Percentiles rank a stretch among this genome's conserved stretches.
Evolutionary conservation across 1,284 basidiomycete species (phyloP).

Genomic region (Rhodotorula sp.): DNA sequence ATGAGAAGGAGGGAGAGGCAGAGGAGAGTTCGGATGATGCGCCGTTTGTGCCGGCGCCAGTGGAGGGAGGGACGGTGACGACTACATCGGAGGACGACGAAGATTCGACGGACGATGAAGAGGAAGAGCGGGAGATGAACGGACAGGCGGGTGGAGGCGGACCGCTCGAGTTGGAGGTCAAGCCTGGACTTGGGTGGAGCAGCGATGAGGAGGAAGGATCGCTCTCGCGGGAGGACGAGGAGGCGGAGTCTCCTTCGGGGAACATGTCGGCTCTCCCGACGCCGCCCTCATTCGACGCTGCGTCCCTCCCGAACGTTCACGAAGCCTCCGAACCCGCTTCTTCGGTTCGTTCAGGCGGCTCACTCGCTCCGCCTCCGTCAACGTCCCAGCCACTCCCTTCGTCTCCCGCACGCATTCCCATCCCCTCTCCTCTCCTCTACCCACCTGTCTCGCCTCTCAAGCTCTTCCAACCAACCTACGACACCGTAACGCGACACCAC

Average conservation of each 20-base stretch:
- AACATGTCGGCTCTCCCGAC: not conserved
- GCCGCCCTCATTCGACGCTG: not conserved
- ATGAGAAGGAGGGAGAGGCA: not conserved
- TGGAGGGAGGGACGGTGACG: constrained; percentile 3
- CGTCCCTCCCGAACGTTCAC: not conserved
- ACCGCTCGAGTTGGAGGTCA: too few relatives aligned
- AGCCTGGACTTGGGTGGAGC: constrained; percentile 12
- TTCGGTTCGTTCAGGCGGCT: not conserved
- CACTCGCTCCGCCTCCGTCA: not conserved
- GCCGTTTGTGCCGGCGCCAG: constrained; percentile 13
- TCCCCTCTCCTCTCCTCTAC: not conserved
- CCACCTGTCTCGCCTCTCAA: constrained; percentile 54
- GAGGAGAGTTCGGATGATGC: constrained; percentile 2
- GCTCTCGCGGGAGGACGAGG: not conserved
- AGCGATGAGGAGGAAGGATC: constrained; percentile 6
- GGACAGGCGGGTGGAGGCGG: not conserved
- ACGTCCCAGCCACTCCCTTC: not conserved
- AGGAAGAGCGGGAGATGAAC: not conserved
- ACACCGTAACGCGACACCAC: constrained; percentile 88
- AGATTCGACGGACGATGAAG: not conserved
- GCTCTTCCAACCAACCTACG: constrained; percentile 86
- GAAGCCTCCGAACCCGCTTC: not conserved
- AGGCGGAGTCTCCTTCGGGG: not conserved
- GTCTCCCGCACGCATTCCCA: constrained; percentile 10
- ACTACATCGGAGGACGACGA: constrained; percentile 11